Evolutionary conservation across 495 filamentous ascomycete genomes (phyloP), one percentile per base, ranked within the genome.

Genomic region (Aspergillus bridgeri): DNA sequence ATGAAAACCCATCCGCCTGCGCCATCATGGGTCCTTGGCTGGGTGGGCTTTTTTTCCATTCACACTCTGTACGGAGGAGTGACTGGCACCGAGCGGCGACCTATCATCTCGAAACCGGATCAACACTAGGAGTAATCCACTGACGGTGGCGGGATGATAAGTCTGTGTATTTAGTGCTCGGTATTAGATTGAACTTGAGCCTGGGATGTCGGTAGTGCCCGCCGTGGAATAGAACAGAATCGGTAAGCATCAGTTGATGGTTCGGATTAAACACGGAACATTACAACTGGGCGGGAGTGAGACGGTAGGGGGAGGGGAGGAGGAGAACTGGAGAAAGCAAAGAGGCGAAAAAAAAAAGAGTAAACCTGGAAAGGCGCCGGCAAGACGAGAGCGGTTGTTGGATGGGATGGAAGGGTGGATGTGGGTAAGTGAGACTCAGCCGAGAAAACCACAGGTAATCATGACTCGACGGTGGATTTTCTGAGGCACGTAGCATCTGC

Each of bases 251-350:
- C 51, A 51, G 47, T 54, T 60, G 48, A 59, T 69, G 62, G 60
- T 54, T 67, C 64, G 64, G 67, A 63, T 58, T 63, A 60, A 60
- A 61, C 58, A 56, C 51, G 60, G 62, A 57, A 59, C 50, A 55
- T 51, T 56, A 56, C 48, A 23, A 56, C 58, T 43, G 21, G 43
- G 59, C 49, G 48, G n/a, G 49, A 29, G 48, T 58, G 25, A 47
- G 48, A 48, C 49, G 56, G 56, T 51, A 47, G 11, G 44, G 42
- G 24, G 29, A n/a, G 22, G 22, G 47, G 3, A 25, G 18, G 47
- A 50, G 52, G 44, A 42, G 33, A n/a, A 22, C 38, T 8, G 42
- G 22, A n/a, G 56, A 42, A 45, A 19, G 27, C n/a, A 22, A 48
- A 23, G 56, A 52, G 19, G 25, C 2, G 5, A 15, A 15, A 15